Evolutionary conservation across 2,329 filamentous ascomycete genomes (phyloP).

Genomic region (Fusarium devonianum): DNA sequence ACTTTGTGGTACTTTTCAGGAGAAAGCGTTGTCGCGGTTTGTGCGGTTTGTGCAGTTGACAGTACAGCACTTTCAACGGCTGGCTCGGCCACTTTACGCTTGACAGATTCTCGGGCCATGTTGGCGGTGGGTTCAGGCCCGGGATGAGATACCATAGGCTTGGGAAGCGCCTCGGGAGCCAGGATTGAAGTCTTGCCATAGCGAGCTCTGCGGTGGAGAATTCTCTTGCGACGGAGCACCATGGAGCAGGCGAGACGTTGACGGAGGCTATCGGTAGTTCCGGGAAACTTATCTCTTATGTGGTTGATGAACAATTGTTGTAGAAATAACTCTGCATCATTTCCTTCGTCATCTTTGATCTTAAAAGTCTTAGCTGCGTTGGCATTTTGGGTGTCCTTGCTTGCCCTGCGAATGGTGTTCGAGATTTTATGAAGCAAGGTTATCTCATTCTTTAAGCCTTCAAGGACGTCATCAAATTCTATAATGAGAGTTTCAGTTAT

Average conservation of each 20-base stretch:
- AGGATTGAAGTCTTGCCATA: slow-evolving; percentile 7
- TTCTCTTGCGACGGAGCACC: slow-evolving; percentile 17
- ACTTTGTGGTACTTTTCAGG: background rate
- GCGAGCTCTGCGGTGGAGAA: slow-evolving; percentile 17
- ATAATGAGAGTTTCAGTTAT: too few relatives aligned
- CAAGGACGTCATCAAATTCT: background rate
- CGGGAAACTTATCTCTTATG: slow-evolving; percentile 18
- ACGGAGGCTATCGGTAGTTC: slow-evolving; percentile 2
- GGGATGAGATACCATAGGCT: background rate
- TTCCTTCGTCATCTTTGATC: slow-evolving; percentile 23
- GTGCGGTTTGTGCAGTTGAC: slow-evolving; percentile 1
- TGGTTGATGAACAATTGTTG: slow-evolving; percentile 9
- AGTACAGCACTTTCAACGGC: background rate
- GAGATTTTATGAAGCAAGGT: slow-evolving; percentile 9
- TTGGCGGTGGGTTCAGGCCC: background rate
- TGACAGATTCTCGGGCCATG: background rate
- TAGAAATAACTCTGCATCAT: slow-evolving; percentile 9
- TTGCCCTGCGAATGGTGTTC: slow-evolving; percentile 22
- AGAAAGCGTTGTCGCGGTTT: slow-evolving; percentile 12
- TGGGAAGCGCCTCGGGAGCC: background rate
- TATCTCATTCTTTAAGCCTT: slow-evolving; percentile 2
- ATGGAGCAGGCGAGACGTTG: slow-evolving; percentile 15
- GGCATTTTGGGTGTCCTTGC: slow-evolving; percentile 14
- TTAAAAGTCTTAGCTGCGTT: slow-evolving; percentile 8
- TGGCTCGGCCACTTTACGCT: background rate